These are phyloP conservation scores for Aspergillus sp. DNA, from an alignment of 2,329 filamentous ascomycete species.

Conservation along the genomic window DNA sequence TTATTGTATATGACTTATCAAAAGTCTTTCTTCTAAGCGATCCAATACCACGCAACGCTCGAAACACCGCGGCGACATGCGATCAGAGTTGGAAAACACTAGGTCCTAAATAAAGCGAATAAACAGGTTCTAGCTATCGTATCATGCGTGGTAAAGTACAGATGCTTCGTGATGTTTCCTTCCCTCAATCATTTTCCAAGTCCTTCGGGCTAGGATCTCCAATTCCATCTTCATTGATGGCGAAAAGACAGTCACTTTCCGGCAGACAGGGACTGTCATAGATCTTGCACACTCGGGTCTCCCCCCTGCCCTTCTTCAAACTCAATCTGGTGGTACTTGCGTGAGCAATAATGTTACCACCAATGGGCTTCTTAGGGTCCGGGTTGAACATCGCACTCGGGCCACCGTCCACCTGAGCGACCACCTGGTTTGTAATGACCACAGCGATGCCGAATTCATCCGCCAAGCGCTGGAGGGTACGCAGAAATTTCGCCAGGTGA, in stretches of 20 bases:
- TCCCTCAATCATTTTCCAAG: constrained; percentile 70
- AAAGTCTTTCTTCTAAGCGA: too few species aligned
- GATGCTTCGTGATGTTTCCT: not conserved
- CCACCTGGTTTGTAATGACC: constrained; percentile 98
- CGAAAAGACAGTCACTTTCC: constrained; percentile 94
- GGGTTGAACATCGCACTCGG: constrained; percentile 98
- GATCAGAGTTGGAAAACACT: not conserved
- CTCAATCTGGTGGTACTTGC: constrained; percentile 93
- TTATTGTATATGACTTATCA: not conserved
- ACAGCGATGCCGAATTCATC: constrained; percentile 93
- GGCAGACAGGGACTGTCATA: constrained; percentile 97
- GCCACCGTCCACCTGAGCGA: constrained; percentile 95
- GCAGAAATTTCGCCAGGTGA: constrained; percentile 51
- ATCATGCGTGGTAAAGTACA: not conserved
- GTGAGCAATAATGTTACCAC: constrained; percentile 97
- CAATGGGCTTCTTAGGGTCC: constrained; percentile 98
- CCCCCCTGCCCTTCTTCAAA: constrained; percentile 89
- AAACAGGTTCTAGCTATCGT: not conserved
- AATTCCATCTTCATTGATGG: constrained; percentile 95
- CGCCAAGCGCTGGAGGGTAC: constrained; percentile 51
- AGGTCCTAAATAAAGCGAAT: not conserved
- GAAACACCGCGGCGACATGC: too few species aligned
- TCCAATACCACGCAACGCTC: too few species aligned
- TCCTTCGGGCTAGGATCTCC: constrained; percentile 95
- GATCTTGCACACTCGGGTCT: constrained; percentile 98